These are phyloP conservation scores for Colletotrichum coccodes DNA, from an alignment of 2,329 filamentous ascomycete genomes.

Conservation along the genomic window DNA sequence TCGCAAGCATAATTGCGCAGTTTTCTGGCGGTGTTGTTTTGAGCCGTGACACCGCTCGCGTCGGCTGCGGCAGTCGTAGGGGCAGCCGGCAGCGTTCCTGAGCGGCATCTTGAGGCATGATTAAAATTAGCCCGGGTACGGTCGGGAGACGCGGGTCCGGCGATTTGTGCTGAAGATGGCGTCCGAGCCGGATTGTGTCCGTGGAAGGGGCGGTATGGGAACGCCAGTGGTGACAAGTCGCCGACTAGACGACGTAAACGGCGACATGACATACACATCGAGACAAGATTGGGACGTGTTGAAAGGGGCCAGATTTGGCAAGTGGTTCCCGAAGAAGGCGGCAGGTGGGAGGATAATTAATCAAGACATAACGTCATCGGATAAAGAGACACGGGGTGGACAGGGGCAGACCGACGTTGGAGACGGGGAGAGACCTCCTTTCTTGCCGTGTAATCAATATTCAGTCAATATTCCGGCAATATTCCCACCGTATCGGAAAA, in stretches of 20 bases:
- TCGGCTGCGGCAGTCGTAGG: conserved; percentile 6
- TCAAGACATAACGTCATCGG: conserved; percentile 1
- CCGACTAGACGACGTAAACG: not conserved
- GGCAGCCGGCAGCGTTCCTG: not conserved
- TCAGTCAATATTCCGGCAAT: not conserved
- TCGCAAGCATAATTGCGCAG: not conserved
- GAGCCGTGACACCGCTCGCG: conserved; percentile 6
- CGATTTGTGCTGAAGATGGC: not conserved
- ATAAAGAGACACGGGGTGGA: not conserved
- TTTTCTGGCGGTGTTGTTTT: not conserved
- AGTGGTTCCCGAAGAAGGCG: not conserved
- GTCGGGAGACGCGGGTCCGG: not conserved
- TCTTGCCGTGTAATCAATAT: not conserved
- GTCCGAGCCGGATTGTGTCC: not conserved
- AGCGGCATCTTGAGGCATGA: conserved; percentile 4
- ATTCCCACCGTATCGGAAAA: not conserved
- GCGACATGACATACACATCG: not conserved
- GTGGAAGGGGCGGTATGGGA: not conserved
- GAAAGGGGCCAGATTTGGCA: conserved; percentile 1
- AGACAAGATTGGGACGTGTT: not conserved
- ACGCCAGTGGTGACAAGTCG: not conserved
- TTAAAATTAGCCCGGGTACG: not conserved
- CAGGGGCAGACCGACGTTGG: not conserved
- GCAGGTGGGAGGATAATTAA: not conserved
- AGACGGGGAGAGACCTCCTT: not conserved